A percentile compares a stretch with the other conserved stretches of the same genome.
Conservation (phyloP, 1,284 basidiomycete species). For the Sphagnurus paluster region DNA sequence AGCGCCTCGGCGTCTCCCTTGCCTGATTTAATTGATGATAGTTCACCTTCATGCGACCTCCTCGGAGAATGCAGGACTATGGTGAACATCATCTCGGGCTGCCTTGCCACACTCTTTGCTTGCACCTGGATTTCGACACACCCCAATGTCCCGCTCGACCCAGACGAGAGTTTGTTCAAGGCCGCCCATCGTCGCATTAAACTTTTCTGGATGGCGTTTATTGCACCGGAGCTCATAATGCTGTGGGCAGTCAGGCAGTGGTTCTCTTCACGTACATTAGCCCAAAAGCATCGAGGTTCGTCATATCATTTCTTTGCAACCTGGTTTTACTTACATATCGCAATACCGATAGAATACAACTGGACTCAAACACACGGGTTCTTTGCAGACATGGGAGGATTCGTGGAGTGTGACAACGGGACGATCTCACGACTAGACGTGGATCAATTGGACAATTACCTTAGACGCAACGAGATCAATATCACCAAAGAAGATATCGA, state of each 20-base stretch:
- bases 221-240: slow-evolving; percentile 27
- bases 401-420: slow-evolving; percentile 20
- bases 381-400: slow-evolving; percentile 30
- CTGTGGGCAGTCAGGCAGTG: slow-evolving; percentile 28
- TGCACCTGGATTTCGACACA: too few species aligned
- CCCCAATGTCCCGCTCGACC: slow-evolving; percentile 29
- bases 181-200: slow-evolving; percentile 8
- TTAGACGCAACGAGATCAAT: not conserved
- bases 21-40: too few species aligned
- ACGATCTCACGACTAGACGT: too few species aligned
- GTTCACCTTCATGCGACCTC: too few species aligned
- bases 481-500: slow-evolving; percentile 5
- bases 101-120: too few species aligned
- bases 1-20: too few species aligned
- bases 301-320: not conserved
- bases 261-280: slow-evolving; percentile 17
- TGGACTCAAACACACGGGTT: slow-evolving; percentile 26
- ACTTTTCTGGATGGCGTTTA: slow-evolving; percentile 23
- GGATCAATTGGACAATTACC: too few species aligned
- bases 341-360: slow-evolving; percentile 3
- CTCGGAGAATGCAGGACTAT: too few species aligned
- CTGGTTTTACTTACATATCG: not conserved
- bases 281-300: slow-evolving; percentile 10
- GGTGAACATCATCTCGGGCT: too few species aligned
- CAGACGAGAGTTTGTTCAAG: slow-evolving; percentile 1